Base-by-base conservation (phyloP, 306 rosid species). In the Fragaria vesca region DNA sequence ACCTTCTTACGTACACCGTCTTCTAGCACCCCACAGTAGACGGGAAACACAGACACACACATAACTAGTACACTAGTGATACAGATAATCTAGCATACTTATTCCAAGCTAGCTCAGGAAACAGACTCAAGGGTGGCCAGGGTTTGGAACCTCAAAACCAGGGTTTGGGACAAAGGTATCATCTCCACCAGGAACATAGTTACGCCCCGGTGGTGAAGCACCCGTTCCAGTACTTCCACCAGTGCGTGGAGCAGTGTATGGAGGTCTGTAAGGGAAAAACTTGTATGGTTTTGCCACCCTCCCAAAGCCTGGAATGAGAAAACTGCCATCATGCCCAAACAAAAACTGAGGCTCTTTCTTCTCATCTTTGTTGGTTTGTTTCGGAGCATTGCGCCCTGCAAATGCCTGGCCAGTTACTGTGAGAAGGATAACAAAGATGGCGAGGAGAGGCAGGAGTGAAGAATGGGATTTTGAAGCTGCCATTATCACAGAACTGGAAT, bases 91-190 rank as follows among this genome's bases (percentile, higher is more conserved):
- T 52, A 28, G 84, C 52, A 43, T 48, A 12, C 69, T 78, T 74
- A 69, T 69, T 79, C 60, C 21, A 66, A 63, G 43, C 46, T 58
- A 54, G 45, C 38, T 71, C 17, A 5, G 26, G 36, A n/a, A 51
- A 52, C 78, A 70, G 60, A 57, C 66, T 90, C 84, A 93, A 26
- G 91, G 91, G 18, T 28, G 78, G 8, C 88, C 91, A 9, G 93
- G 93, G 81, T 28, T 77, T 11, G 96, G 93, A 78, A 85, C 90
- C 85, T 89, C 93, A 55, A 47, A 70, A 38, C 95, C 95, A 0
- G 93, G 96, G 85, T 90, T 90, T 55, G 93, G 97, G 61, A 84
- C 80, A 40, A 85, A 86, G 0, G 90, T 91, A 77, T 91, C 93
- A 78, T 93, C 97, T 6, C 83, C 89, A 51, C 96, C 98, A 0